A percentile compares a stretch with the other conserved stretches of the same genome.
Conservation (phyloP, 2,329 filamentous ascomycete genomes). For the Ascochyta clinopodiicola region DNA sequence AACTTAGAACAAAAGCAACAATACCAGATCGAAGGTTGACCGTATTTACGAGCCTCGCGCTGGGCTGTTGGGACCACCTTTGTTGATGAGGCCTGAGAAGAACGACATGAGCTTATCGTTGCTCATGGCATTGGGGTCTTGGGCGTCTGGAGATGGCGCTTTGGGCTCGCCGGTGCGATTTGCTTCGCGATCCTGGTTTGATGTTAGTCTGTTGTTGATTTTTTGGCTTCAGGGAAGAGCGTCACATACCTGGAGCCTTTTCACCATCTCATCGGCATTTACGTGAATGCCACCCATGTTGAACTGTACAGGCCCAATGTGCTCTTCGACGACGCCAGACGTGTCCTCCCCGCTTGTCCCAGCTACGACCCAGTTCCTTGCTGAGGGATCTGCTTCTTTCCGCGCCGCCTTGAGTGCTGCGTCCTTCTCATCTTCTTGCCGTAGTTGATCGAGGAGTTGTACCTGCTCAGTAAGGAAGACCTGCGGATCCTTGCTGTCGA, state of each 20-base stretch:
- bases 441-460: constrained; percentile 72
- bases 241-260: constrained; percentile 75
- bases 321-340: constrained; percentile 56
- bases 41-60: constrained; percentile 21
- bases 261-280: constrained; percentile 91
- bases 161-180: constrained; percentile 39
- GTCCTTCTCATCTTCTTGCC: constrained; percentile 64
- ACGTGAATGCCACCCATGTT: constrained; percentile 98
- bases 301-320: constrained; percentile 94
- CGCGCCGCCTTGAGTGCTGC: constrained; percentile 50
- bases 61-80: constrained; percentile 36
- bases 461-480: constrained; percentile 78
- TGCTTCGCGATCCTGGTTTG: constrained; percentile 46
- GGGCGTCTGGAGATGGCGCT: constrained; percentile 30
- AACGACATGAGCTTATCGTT: constrained; percentile 51
- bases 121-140: constrained; percentile 44
- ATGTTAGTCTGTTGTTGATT: constrained; percentile 19
- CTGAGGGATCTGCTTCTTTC: constrained; percentile 43
- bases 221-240: not conserved
- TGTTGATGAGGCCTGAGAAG: constrained; percentile 49
- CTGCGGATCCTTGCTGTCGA: constrained; percentile 77
- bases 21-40: too few relatives aligned
- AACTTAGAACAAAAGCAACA: not conserved
- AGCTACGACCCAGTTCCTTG: constrained; percentile 22
- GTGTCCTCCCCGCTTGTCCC: constrained; percentile 29